phyloP scores from a whole-genome alignment of 2,329 filamentous ascomycete species.

The Fusarium hostae region DNA sequence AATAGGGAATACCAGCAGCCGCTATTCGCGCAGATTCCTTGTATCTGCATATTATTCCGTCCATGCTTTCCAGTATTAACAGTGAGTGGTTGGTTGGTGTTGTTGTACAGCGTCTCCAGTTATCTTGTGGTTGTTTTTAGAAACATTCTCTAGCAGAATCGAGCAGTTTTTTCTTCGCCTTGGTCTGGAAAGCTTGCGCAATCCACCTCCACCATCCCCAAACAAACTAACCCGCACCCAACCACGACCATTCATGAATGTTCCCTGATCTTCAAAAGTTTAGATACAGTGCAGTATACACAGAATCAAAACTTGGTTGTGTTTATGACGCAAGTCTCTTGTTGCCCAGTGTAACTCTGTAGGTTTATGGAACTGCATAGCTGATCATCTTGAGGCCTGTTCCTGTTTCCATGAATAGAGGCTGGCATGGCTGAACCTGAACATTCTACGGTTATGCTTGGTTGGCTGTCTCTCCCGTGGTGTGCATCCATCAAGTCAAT shows the following conservation, averaged over 20 bases:
- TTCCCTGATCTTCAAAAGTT: conserved; percentile 10
- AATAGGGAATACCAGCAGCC: conserved; percentile 3
- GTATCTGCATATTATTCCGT: neutral
- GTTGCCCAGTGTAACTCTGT: conserved; percentile 9
- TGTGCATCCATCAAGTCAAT: conserved; percentile 27
- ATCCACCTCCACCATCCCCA: conserved; percentile 31
- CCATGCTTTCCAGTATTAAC: neutral
- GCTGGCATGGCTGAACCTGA: neutral
- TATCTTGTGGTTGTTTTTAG: conserved; percentile 19
- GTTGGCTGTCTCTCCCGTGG: conserved; percentile 5
- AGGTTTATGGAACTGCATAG: neutral
- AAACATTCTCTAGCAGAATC: conserved; percentile 4
- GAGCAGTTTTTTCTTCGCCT: conserved; percentile 5
- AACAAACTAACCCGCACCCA: conserved; percentile 18
- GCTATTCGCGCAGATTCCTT: conserved; percentile 15
- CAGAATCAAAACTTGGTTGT: conserved; percentile 9
- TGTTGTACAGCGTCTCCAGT: conserved; percentile 16
- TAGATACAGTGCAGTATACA: conserved; percentile 10
- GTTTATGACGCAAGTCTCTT: conserved; percentile 24
- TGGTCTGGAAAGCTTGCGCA: conserved; percentile 34
- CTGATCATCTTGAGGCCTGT: conserved; percentile 1
- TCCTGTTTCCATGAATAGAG: neutral
- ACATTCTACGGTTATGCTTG: neutral
- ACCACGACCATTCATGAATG: neutral
- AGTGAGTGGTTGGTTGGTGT: neutral